Evolutionary conservation across 805 yeast genomes (phyloP).

Genomic region (Starmerella apicola): DNA sequence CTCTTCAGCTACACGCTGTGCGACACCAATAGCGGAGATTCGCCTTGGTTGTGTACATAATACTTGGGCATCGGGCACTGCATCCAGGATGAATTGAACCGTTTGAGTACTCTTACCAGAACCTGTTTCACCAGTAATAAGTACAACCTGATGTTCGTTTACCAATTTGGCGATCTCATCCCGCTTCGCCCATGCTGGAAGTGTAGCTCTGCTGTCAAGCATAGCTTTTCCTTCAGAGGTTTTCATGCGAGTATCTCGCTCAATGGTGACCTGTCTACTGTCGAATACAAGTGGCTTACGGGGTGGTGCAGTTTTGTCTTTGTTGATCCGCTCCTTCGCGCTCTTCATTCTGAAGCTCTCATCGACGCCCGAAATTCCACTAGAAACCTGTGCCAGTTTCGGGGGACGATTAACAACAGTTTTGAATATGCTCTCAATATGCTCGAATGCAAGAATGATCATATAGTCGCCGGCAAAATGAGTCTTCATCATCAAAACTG

Average conservation of each 20-base stretch:
- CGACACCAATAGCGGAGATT: constrained; percentile 87
- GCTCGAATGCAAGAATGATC: constrained; percentile 57
- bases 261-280: constrained; percentile 26
- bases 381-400: constrained; percentile 35
- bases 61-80: constrained; percentile 38
- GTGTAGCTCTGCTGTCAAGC: constrained; percentile 36
- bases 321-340: not conserved
- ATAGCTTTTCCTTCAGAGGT: constrained; percentile 30
- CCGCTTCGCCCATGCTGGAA: constrained; percentile 79
- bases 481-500: constrained; percentile 25
- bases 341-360: constrained; percentile 10
- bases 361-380: constrained; percentile 24
- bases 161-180: constrained; percentile 46
- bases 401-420: constrained; percentile 64
- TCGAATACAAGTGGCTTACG: constrained; percentile 21
- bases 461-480: constrained; percentile 54
- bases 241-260: constrained; percentile 28
- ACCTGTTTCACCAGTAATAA: constrained; percentile 94
- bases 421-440: constrained; percentile 55
- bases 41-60: constrained; percentile 93
- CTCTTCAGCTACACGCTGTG: constrained; percentile 84
- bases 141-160: constrained; percentile 46
- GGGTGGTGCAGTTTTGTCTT: constrained; percentile 1
- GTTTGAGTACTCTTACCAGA: constrained; percentile 94
- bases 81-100: constrained; percentile 77